Evolutionary conservation across 108 stramenopile genomes (phyloP).

Genomic region (Pseudonitzschia multistriata): DNA sequence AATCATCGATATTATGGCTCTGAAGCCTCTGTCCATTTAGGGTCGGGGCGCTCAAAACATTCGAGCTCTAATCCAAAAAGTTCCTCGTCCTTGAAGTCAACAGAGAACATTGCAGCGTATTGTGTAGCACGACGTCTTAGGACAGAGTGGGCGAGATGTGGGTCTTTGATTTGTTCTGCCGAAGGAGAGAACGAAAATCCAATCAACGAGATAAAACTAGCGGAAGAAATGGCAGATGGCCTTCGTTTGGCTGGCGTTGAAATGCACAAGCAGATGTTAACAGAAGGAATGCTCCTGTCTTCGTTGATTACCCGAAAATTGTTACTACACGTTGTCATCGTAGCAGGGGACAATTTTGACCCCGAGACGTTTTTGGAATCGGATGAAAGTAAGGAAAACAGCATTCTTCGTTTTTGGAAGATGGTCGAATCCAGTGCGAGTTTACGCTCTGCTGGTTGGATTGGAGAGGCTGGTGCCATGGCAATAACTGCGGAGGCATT

Average conservation of each 20-base stretch:
- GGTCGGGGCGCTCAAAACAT: constrained; percentile 51
- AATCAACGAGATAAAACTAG: neutral
- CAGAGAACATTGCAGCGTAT: constrained; percentile 3
- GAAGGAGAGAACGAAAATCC: neutral
- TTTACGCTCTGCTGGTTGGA: constrained; percentile 67
- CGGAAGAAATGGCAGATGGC: constrained; percentile 12
- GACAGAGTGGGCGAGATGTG: constrained; percentile 17
- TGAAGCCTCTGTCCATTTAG: constrained; percentile 86
- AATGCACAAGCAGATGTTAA: constrained; percentile 18
- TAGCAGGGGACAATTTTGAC: constrained; percentile 52
- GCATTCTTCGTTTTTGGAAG: constrained; percentile 43
- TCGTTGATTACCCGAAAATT: constrained; percentile 65
- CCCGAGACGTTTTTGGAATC: constrained; percentile 32
- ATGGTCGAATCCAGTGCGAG: constrained; percentile 59
- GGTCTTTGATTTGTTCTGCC: neutral
- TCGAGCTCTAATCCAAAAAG: constrained; percentile 12
- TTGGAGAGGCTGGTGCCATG: constrained; percentile 90
- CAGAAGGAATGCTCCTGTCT: constrained; percentile 38
- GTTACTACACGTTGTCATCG: constrained; percentile 55
- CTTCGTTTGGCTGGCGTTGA: constrained; percentile 10
- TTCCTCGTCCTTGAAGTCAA: constrained; percentile 3
- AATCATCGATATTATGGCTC: constrained; percentile 87
- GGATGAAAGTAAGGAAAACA: constrained; percentile 4
- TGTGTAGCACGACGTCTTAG: constrained; percentile 32
- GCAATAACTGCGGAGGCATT: constrained; percentile 86